Base-by-base conservation (phyloP, 176 grass and related monocot species). In the Tillandsia fasciculata region DNA sequence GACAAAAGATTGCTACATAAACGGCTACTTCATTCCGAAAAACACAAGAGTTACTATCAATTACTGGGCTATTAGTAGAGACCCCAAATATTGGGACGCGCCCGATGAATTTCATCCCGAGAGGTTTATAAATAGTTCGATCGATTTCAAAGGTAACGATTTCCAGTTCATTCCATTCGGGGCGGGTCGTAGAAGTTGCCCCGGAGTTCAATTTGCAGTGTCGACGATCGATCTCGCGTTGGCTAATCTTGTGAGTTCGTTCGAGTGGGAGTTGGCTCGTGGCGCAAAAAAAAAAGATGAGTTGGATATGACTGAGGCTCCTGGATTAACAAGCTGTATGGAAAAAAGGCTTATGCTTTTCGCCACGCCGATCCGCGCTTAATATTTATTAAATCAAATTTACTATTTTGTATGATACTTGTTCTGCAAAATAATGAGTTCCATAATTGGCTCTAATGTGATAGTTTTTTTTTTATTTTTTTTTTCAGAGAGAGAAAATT, bases 161-260 rank as follows among this genome's bases (percentile, higher is more conserved):
- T 83, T 88, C 50, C 63, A 52, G 72, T 81, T 78, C 8, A 73
- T 88, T 22, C 80, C 90, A 11, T 93, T 93, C 47, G 86, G 90
- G 6, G 68, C 70, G 0, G 90, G 90, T 4, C 75, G 90, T 50
- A 78, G 90, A 22, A 79, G 68, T 12, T 92, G 90, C 2, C 82
- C 85, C 0, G 89, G 72, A 33, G 81, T 72, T 0, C 70, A 67
- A 9, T 87, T 92, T 26, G 72, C 79, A 2, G 12, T 8, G 11
- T 14, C 82, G 0, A 26, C 51, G 0, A 2, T 80, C 7, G 85
- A 87, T 72, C 64, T 83, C 1, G 76, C 17, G 2, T 72, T 87
- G 10, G 85, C 77, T 3, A 80, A n/a, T 14, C 12, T 87, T 0
- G 6, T 87, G 12, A 70, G 59, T 10, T 50, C 63, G 11, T 87